Conservation (phyloP, 768 basidiomycete genomes). For the Boletus patriciae region DNA sequence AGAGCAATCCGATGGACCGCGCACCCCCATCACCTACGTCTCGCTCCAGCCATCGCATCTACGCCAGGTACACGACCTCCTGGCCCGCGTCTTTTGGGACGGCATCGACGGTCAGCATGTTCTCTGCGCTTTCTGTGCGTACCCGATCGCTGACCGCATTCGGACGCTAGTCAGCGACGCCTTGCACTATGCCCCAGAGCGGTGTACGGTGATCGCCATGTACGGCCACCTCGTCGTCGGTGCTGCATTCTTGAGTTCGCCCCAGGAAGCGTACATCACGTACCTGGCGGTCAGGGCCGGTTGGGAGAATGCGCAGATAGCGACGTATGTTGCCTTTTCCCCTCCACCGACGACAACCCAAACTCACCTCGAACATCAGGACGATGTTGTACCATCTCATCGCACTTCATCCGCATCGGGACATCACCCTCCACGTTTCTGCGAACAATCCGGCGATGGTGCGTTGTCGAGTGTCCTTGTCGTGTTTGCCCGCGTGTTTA, state of each 20-base stretch:
- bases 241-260: conserved; percentile 73
- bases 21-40: conserved; percentile 62
- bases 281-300: conserved; percentile 77
- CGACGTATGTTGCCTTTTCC: conserved; percentile 48
- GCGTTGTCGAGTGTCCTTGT: not conserved
- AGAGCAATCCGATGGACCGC: conserved; percentile 41
- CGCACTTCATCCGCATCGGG: conserved; percentile 65
- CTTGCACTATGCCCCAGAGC: conserved; percentile 65
- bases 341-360: not conserved
- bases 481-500: not conserved
- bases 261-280: conserved; percentile 79
- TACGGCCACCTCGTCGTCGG: conserved; percentile 75
- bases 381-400: conserved; percentile 80
- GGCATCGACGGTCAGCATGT: conserved; percentile 64
- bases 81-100: conserved; percentile 70
- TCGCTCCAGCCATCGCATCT: conserved; percentile 60
- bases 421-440: conserved; percentile 82
- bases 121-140: not conserved
- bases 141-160: not conserved
- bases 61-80: conserved; percentile 68
- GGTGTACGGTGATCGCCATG: conserved; percentile 71
- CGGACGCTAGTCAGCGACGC: conserved; percentile 60
- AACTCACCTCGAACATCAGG: conserved; percentile 34
- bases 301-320: conserved; percentile 80
- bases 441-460: conserved; percentile 82